Evolutionary conservation across 2,329 filamentous ascomycete species (phyloP), one percentile per base, ranked within the genome.

Genomic region (Paracorniculantispora psalliotae): DNA sequence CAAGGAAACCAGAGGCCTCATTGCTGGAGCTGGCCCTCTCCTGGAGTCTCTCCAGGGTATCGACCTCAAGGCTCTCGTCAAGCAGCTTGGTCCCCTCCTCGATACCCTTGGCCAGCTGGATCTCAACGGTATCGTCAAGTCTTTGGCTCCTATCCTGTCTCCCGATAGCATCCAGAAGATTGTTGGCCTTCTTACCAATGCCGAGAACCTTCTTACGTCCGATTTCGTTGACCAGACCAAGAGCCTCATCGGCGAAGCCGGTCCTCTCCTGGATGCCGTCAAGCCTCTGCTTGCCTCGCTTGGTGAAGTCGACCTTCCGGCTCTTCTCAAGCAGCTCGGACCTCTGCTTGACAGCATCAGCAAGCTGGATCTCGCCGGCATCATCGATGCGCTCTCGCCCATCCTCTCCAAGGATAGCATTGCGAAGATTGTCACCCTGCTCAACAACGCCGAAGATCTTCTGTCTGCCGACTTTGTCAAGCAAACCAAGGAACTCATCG

Each of bases 71-170:
- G 71, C 71, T 12, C 66, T 77, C 8, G 54, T 77, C 13, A 65
- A 72, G 17, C 64, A 71, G 28, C 63, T 71, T 23, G 67, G 30
- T 56, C 50, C 66, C 65, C 39, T 70, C 63, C 54, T 53, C 48
- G 48, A 17, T 50, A 49, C 41, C 48, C 57, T 81, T 76, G 30
- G 76, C 71, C n/a, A 75, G 75, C 62, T 76, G 74, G 60, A 80
- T 72, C 26, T 62, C 58, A 35, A 55, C 33, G 59, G 28, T 33
- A 39, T 59, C 44, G 46, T 61, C 21, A 23, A 59, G 13, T 44
- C 52, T 30, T 25, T 75, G 5, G 60, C 63, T 12, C 74, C 73
- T 5, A 61, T 76, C 0, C 65, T 76, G 10, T 72, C 69, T 0
- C 66, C 70, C 1, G 60, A 68, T 6, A 69, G 69, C 0, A 64